These are phyloP conservation scores for Coemansia sp. DNA, from an alignment of 192 early-diverging fungal species.

Conservation along the genomic window DNA sequence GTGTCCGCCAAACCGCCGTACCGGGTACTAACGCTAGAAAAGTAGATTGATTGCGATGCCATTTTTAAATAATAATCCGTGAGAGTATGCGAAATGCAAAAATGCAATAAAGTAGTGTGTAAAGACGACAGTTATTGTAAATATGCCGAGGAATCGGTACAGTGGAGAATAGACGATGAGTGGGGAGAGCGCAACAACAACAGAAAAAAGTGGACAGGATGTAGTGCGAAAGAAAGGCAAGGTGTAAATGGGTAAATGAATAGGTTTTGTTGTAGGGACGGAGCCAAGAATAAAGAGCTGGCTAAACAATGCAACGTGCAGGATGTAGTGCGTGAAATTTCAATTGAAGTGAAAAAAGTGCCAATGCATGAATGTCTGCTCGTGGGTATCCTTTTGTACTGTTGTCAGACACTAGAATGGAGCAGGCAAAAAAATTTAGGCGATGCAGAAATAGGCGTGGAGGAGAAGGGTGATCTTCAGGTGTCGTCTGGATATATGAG, in stretches of 20 bases:
- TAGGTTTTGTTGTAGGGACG: not conserved
- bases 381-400: conserved; percentile 1
- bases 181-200: not conserved
- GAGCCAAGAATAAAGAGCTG: not conserved
- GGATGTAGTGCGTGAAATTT: not conserved
- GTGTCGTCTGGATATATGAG: not conserved
- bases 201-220: not conserved
- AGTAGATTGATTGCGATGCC: conserved; percentile 17
- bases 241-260: not conserved
- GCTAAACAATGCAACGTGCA: not conserved
- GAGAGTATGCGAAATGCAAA: not conserved
- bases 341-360: not conserved
- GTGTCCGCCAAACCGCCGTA: conserved; percentile 25
- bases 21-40: conserved; percentile 29
- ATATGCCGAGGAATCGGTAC: not conserved
- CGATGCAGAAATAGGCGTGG: not conserved
- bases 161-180: not conserved
- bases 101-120: not conserved
- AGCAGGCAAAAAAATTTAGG: not conserved
- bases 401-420: not conserved
- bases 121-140: not conserved
- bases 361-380: not conserved
- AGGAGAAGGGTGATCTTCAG: not conserved
- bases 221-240: not conserved
- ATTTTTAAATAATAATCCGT: conserved; percentile 9